Base-by-base conservation (phyloP, 2,329 filamentous ascomycete genomes). In the Xylariaceae sp. region DNA sequence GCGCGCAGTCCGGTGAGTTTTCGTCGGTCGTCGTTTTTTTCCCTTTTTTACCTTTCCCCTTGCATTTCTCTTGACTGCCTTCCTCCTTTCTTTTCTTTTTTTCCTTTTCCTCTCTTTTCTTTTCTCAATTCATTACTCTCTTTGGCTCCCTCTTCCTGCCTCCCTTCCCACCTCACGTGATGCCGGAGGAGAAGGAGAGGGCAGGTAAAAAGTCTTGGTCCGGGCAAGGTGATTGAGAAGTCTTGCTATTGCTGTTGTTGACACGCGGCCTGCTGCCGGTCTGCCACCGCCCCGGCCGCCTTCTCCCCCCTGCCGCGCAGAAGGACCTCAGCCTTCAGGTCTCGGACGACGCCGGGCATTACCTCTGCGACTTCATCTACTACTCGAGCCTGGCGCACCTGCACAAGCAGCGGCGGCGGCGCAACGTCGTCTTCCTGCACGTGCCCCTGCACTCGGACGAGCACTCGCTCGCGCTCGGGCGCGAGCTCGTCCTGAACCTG, bases 301-400 rank as follows among this genome's bases (percentile, higher is more conserved):
- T n/a, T n/a, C n/a, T n/a, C n/a, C n/a, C n/a, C n/a, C n/a, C n/a
- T n/a, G n/a, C n/a, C 19, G n/a, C 24, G 18, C 29, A 40, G 33
- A 39, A 35, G 5, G 35, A 36, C 35, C 64, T 65, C 47, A 55
- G 71, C 41, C 54, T 78, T 6, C 68, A 75, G 19, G 62, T 83
- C 24, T 86, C 80, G 0, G 70, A 77, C 27, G 79, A 89, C 44
- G 76, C 83, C 0, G 83, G 83, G 3, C 71, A 70, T 14, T 89
- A 81, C 55, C 64, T 88, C 12, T 89, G 83, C 58, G 83, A 89
- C 52, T 89, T 84, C 51, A 86, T 83, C 45, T 85, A 82, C 56
- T 87, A 77, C 57, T 77, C 75, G 5, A 83, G 77, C 40, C 56
- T 87, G 45, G 67, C 80, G 14, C 61, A 77, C 37, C 58, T 77